These are phyloP conservation scores for Escovopsis sp. DNA, from an alignment of 2,329 filamentous ascomycete genomes.

Conservation along the genomic window DNA sequence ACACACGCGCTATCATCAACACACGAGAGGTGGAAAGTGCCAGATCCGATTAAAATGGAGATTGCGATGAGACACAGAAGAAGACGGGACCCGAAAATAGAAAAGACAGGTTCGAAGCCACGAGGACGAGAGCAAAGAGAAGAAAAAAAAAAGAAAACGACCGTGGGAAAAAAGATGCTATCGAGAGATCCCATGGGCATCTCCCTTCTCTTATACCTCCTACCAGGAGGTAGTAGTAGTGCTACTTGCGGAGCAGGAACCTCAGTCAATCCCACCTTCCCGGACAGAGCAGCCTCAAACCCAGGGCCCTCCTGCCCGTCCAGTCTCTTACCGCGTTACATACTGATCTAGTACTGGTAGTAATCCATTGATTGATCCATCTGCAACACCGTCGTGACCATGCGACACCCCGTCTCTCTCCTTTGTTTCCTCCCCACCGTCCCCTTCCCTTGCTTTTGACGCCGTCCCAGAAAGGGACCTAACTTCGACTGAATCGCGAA, in stretches of 20 bases:
- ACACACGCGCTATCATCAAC: neutral
- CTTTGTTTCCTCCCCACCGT: too few relatives aligned
- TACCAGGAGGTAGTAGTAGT: neutral
- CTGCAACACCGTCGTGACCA: too few relatives aligned
- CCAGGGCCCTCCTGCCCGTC: too few relatives aligned
- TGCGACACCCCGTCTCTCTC: too few relatives aligned
- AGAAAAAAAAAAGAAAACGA: slow-evolving; percentile 10
- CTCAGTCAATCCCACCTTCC: too few relatives aligned
- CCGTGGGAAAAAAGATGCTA: slow-evolving; percentile 9
- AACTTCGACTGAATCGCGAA: too few relatives aligned
- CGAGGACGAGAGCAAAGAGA: slow-evolving; percentile 7
- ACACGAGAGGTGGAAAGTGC: neutral
- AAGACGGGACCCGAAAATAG: slow-evolving; percentile 4
- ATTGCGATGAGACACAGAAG: slow-evolving; percentile 6
- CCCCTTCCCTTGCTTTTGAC: too few relatives aligned
- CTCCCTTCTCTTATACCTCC: neutral
- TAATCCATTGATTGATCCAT: too few relatives aligned
- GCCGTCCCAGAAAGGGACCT: too few relatives aligned
- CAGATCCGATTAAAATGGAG: slow-evolving; percentile 2
- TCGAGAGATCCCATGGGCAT: slow-evolving; percentile 4
- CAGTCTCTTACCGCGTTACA: too few relatives aligned
- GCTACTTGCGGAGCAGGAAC: neutral
- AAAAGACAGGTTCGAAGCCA: slow-evolving; percentile 9
- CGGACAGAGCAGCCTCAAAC: too few relatives aligned
- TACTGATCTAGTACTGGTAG: too few relatives aligned